Evolutionary conservation across 768 basidiomycete genomes (phyloP).

Genomic region (Lentinula edodes): DNA sequence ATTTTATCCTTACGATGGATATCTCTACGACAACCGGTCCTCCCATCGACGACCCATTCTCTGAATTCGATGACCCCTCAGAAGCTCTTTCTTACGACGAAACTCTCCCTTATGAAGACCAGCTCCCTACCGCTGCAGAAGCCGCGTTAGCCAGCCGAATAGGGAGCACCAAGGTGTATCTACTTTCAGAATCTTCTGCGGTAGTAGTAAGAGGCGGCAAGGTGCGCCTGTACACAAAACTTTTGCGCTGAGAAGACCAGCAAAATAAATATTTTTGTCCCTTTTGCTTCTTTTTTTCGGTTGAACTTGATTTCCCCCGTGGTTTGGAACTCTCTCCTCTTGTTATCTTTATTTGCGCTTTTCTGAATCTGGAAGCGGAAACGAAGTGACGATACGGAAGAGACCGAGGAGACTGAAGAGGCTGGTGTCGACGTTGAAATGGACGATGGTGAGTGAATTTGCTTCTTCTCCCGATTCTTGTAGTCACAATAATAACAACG

Average conservation of each 20-base stretch:
- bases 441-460: slow-evolving; percentile 17
- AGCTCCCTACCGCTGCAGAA: slow-evolving; percentile 32
- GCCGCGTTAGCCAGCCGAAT: slow-evolving; percentile 59
- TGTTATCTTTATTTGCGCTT: no score
- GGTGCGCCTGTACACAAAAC: slow-evolving; percentile 52
- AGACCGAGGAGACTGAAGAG: slow-evolving; percentile 22
- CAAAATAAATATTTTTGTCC: slow-evolving; percentile 33
- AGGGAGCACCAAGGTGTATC: slow-evolving; percentile 67
- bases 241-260: slow-evolving; percentile 31
- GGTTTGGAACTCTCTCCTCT: neutral
- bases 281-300: slow-evolving; percentile 12
- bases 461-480: no score
- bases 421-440: slow-evolving; percentile 20
- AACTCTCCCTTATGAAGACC: slow-evolving; percentile 54
- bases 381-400: slow-evolving; percentile 12
- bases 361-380: slow-evolving; percentile 29
- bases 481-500: no score
- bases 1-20: slow-evolving; percentile 36
- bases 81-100: slow-evolving; percentile 8
- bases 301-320: neutral
- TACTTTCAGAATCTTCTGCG: slow-evolving; percentile 62
- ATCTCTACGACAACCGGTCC: slow-evolving; percentile 24
- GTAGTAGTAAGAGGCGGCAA: slow-evolving; percentile 56
- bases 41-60: slow-evolving; percentile 18
- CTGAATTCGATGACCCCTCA: slow-evolving; percentile 17